A percentile compares a stretch with the other conserved stretches of the same genome.
These are phyloP conservation scores for Macroventuria anomochaeta DNA, from an alignment of 2,329 filamentous ascomycete genomes.

Conservation along the genomic window DNA sequence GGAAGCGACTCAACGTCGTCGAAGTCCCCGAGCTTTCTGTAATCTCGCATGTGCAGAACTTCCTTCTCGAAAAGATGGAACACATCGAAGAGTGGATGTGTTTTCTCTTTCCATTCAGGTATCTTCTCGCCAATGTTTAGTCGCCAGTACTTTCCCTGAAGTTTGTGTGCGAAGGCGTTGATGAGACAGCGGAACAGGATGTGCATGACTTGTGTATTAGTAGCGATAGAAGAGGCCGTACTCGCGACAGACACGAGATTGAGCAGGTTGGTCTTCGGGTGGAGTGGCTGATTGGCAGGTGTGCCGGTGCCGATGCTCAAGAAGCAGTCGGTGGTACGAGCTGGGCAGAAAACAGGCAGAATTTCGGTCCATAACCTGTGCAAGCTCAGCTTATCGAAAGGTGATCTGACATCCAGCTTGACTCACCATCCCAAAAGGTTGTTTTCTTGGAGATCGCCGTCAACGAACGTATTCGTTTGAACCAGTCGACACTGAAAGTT, in stretches of 20 bases:
- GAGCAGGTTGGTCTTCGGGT: not conserved
- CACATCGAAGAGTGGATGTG: not conserved
- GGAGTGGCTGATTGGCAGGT: not conserved
- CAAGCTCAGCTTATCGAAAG: not conserved
- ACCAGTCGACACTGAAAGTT: no score
- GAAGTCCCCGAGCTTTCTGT: not conserved
- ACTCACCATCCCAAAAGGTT: conserved; percentile 1
- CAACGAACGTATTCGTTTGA: not conserved
- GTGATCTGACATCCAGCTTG: not conserved
- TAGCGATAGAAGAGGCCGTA: not conserved
- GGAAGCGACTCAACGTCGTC: not conserved
- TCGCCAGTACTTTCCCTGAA: not conserved
- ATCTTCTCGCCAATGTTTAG: conserved; percentile 8
- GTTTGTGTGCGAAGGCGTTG: conserved; percentile 4
- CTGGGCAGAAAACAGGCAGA: conserved; percentile 2
- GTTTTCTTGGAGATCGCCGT: conserved; percentile 2
- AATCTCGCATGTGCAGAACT: not conserved
- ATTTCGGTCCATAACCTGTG: conserved; percentile 16
- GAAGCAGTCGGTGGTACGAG: conserved; percentile 12
- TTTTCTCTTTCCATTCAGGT: not conserved
- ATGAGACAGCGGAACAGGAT: conserved; percentile 5
- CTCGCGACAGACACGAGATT: not conserved
- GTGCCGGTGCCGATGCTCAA: conserved; percentile 15
- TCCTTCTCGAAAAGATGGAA: not conserved
- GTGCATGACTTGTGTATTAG: conserved; percentile 2